These are phyloP conservation scores for Aphanomyces invadans DNA, from an alignment of 352 stramenopile species.

Conservation along the genomic window DNA sequence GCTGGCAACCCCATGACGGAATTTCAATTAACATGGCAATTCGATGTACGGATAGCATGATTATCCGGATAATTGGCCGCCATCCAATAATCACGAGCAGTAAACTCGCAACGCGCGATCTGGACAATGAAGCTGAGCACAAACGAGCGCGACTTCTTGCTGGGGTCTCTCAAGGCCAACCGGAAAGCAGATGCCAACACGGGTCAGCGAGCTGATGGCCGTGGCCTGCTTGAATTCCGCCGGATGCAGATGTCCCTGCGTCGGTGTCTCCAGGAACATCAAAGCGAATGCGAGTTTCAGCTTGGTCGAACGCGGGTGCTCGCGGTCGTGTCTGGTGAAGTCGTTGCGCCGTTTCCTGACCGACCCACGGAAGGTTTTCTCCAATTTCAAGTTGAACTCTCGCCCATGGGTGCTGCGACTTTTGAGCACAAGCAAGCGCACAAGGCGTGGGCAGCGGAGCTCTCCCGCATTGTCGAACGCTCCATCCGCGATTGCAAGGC, in stretches of 20 bases:
- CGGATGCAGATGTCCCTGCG: conserved; percentile 30
- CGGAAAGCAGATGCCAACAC: background rate
- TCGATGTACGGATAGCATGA: background rate
- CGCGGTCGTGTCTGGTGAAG: conserved; percentile 73
- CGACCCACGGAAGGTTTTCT: conserved; percentile 82
- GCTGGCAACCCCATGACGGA: background rate
- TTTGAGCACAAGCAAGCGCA: conserved; percentile 43
- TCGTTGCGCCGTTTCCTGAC: conserved; percentile 80
- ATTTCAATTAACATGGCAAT: no score
- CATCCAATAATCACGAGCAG: conserved; percentile 5
- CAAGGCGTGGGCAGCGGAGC: conserved; percentile 48
- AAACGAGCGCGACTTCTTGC: conserved; percentile 74
- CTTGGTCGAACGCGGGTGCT: conserved; percentile 72
- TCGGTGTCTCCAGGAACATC: conserved; percentile 32
- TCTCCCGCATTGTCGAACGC: conserved; percentile 87
- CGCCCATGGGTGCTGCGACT: conserved; percentile 70
- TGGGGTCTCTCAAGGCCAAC: conserved; percentile 51
- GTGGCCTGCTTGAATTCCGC: conserved; percentile 77
- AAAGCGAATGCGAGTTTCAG: conserved; percentile 74
- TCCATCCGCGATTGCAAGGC: conserved; percentile 86
- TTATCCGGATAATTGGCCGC: conserved; percentile 15
- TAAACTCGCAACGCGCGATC: background rate
- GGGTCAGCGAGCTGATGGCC: conserved; percentile 52
- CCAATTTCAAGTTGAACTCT: conserved; percentile 78
- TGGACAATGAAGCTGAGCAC: conserved; percentile 47